These are phyloP conservation scores for Claviceps sp. DNA, from an alignment of 2,329 filamentous ascomycete genomes.

Conservation along the genomic window DNA sequence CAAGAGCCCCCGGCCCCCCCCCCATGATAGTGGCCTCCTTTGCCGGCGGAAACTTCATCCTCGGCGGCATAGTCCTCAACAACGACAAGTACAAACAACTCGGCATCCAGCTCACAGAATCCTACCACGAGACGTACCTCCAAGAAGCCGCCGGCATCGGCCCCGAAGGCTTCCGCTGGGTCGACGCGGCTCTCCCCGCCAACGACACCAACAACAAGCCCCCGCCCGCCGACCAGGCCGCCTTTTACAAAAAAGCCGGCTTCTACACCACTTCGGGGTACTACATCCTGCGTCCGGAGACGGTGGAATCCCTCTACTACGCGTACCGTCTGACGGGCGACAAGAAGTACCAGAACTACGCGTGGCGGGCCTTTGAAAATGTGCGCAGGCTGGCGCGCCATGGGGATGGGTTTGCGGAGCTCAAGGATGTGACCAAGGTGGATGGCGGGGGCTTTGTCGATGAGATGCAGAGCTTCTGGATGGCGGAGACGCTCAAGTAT, in stretches of 20 bases:
- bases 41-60: constrained; percentile 71
- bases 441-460: constrained; percentile 50
- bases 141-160: constrained; percentile 60
- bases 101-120: constrained; percentile 56
- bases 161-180: constrained; percentile 58
- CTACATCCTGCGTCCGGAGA: constrained; percentile 68
- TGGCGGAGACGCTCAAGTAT: constrained; percentile 82
- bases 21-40: constrained; percentile 55
- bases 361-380: constrained; percentile 62
- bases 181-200: constrained; percentile 23
- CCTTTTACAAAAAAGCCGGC: constrained; percentile 53
- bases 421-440: constrained; percentile 50
- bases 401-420: constrained; percentile 52
- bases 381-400: constrained; percentile 52
- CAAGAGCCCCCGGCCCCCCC: no score
- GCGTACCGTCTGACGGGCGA: constrained; percentile 70
- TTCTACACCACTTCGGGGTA: constrained; percentile 51
- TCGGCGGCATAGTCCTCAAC: constrained; percentile 59
- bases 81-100: constrained; percentile 57
- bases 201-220: constrained; percentile 26
- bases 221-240: constrained; percentile 30
- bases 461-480: constrained; percentile 77
- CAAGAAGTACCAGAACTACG: constrained; percentile 66
- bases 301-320: constrained; percentile 77
- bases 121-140: constrained; percentile 62